Evolutionary conservation across 2,329 filamentous ascomycete genomes (phyloP).

Genomic region (Colletotrichum eleusines): DNA sequence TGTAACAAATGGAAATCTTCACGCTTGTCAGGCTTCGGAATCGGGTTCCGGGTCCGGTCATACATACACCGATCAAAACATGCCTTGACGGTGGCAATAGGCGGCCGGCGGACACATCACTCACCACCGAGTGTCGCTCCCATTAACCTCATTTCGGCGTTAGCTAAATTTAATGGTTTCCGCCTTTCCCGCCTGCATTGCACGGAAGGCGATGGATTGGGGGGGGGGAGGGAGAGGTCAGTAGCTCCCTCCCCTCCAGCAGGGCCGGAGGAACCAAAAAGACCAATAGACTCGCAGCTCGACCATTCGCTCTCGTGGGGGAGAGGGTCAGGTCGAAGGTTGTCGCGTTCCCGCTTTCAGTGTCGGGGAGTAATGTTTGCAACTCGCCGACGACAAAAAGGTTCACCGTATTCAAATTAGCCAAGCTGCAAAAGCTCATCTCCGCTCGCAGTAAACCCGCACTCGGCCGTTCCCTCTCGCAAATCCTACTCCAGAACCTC

Average conservation of each 20-base stretch:
- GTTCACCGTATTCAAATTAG: neutral
- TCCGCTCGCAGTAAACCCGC: neutral
- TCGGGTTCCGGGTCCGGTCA: neutral
- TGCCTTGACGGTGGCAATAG: neutral
- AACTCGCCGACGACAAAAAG: neutral
- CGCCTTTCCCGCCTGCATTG: neutral
- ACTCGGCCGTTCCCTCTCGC: neutral
- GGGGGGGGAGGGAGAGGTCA: too few relatives aligned
- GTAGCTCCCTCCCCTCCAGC: too few relatives aligned
- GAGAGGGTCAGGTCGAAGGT: too few relatives aligned
- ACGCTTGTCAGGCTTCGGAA: neutral
- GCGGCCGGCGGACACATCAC: neutral
- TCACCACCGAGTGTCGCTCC: neutral
- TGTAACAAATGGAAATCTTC: too few relatives aligned
- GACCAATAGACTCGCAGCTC: neutral
- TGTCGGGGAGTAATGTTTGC: too few relatives aligned
- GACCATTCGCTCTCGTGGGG: neutral
- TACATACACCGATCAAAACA: neutral
- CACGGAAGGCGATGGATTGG: neutral
- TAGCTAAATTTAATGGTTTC: too few relatives aligned
- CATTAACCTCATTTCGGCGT: neutral
- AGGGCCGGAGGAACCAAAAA: neutral
- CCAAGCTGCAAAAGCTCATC: neutral
- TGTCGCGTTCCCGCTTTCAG: too few relatives aligned
- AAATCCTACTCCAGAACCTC: neutral